Evolutionary conservation across 306 rosid species (phyloP), one percentile per base, ranked within the genome.

Genomic region (Echinosophora koreensis): DNA sequence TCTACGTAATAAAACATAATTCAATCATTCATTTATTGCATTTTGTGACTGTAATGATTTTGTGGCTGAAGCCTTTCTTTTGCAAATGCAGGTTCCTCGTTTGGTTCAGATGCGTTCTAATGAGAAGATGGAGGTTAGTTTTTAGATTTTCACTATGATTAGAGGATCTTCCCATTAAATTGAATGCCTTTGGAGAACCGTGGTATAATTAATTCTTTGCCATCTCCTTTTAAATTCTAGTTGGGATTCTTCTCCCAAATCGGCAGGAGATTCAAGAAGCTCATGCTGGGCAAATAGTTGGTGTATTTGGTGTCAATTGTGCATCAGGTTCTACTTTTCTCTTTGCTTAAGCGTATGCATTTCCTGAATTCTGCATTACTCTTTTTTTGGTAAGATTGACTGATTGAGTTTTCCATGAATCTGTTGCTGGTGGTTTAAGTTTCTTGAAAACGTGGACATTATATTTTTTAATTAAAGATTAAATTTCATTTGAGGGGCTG

Each of bases 231-330:
- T 38, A 34, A 44, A 32, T 71, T 47, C 57, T 52, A 70, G 18
- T 78, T 58, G 74, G 11, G 13, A 15, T 69, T 77, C 15, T 69
- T 59, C 47, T 49, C 69, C 44, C 39, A 64, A 38, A 42, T 60
- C 69, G 69, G 72, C 85, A 95, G 99, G 99, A 95, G 81, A 95
- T 95, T 87, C 97, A 89, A 77, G 92, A 92, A 84, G 97, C 97
- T 55, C 99, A 95, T 87, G 97, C 99, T 44, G 99, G 99, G 59
- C 97, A 95, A 81, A 95, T 95, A 72, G 97, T 95, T 88, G 97
- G 97, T 79, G 97, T 95, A 38, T 95, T 95, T 84, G 97, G 99
- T 60, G 97, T 95, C 46, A 97, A 95, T 60, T 95, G 99, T 87
- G 99, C 99, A 77, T 95, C 99, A 89, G 99, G 99, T 94, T 76